These are phyloP conservation scores for Aspergillus sclerotiicarbonarius DNA, from an alignment of 495 filamentous ascomycete species.

Conservation along the genomic window DNA sequence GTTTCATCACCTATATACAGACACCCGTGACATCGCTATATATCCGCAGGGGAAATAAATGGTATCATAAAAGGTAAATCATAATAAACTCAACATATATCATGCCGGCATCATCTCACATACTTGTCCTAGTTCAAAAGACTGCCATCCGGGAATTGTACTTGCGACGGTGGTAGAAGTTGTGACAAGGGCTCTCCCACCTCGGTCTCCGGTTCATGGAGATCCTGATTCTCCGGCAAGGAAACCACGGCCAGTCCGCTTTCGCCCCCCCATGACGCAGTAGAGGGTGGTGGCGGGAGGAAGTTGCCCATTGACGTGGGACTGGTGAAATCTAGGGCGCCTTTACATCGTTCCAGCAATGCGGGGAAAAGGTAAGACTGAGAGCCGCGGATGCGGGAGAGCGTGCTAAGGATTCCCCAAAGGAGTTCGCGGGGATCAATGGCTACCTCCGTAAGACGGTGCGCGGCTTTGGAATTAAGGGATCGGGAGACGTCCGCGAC, in stretches of 20 bases:
- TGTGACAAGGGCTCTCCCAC: constrained; percentile 8
- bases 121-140: not conserved
- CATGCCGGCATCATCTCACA: not conserved
- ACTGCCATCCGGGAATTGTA: not conserved
- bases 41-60: not conserved
- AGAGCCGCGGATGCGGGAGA: constrained; percentile 45
- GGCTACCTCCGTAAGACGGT: constrained; percentile 31
- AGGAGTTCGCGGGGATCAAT: constrained; percentile 40
- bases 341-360: constrained; percentile 35
- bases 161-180: not conserved
- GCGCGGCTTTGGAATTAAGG: constrained; percentile 29
- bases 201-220: constrained; percentile 7
- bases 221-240: not conserved
- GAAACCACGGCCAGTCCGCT: not conserved
- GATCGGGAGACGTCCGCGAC: constrained; percentile 40
- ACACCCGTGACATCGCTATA: not conserved
- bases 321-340: constrained; percentile 33
- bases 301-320: constrained; percentile 35
- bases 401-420: constrained; percentile 42
- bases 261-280: constrained; percentile 7
- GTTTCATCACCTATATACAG: not conserved
- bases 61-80: not conserved
- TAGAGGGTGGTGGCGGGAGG: constrained; percentile 20
- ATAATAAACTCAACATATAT: not conserved
- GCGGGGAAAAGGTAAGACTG: constrained; percentile 42